Percentiles rank a stretch among this genome's conserved stretches.
phyloP scores from a whole-genome alignment of 306 rosid species.

The Purshia tridentata region DNA sequence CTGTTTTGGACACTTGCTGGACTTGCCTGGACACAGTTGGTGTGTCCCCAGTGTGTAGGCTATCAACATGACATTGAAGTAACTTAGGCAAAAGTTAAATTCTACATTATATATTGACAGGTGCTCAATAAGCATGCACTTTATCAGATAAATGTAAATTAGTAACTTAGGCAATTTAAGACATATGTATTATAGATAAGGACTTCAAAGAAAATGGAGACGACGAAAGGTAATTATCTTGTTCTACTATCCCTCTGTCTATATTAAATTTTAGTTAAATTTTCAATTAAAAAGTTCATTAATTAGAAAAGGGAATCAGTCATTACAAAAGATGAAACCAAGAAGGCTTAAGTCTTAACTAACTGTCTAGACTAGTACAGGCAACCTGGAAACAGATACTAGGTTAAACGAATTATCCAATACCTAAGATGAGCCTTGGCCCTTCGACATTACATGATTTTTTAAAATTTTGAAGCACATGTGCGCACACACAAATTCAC shows the following conservation, averaged over 20 bases:
- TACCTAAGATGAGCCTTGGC: too few relatives aligned
- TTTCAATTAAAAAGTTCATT: too few relatives aligned
- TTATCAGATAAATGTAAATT: background rate
- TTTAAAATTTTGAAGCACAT: background rate
- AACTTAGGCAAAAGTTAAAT: background rate
- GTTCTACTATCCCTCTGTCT: too few relatives aligned
- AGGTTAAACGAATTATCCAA: too few relatives aligned
- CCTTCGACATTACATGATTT: background rate
- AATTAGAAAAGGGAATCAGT: too few relatives aligned
- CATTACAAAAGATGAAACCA: too few relatives aligned
- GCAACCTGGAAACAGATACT: too few relatives aligned
- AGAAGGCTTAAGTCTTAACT: too few relatives aligned
- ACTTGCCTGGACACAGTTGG: background rate
- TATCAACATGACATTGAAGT: background rate
- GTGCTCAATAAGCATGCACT: background rate
- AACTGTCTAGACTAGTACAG: too few relatives aligned
- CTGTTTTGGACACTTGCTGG: background rate
- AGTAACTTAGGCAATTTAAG: background rate
- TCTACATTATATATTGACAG: background rate
- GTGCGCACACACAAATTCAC: background rate
- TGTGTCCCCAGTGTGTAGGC: too few relatives aligned
- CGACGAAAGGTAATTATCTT: too few relatives aligned
- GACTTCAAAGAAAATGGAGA: background rate
- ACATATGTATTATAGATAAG: background rate
- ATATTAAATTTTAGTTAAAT: too few relatives aligned